A percentile compares a stretch with the other conserved stretches of the same genome.
Conservation (phyloP, 2,329 filamentous ascomycete genomes). For the Sporothrix pallida region DNA sequence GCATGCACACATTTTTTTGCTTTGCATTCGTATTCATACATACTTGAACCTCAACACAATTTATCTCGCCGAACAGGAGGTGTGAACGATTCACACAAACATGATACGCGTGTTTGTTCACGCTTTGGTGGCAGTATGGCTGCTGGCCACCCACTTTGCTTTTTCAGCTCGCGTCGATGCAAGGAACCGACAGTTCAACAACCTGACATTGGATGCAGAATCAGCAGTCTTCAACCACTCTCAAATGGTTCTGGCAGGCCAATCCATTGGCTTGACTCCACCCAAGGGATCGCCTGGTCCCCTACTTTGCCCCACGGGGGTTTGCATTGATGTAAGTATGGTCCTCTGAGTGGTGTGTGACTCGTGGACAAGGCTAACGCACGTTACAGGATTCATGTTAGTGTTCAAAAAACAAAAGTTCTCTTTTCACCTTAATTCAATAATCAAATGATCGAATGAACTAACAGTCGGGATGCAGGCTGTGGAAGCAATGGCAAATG, state of each 20-base stretch:
- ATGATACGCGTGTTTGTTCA: not conserved
- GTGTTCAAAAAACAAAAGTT: too few relatives aligned
- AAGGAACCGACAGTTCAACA: not conserved
- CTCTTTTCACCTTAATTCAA: too few relatives aligned
- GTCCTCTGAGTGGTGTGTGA: not conserved
- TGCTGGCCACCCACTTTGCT: not conserved
- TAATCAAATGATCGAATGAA: too few relatives aligned
- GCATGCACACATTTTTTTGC: too few relatives aligned
- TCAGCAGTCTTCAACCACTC: not conserved
- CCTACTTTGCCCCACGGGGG: not conserved
- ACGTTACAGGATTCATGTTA: too few relatives aligned
- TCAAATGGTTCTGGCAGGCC: not conserved
- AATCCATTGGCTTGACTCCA: not conserved
- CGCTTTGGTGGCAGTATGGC: not conserved
- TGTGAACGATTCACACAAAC: not conserved
- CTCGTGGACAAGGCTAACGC: not conserved
- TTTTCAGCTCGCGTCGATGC: not conserved
- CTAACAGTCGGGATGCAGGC: not conserved
- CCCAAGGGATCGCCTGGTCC: not conserved
- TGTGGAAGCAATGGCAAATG: not conserved
- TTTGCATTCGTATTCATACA: too few relatives aligned
- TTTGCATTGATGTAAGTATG: not conserved
- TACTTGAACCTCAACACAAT: too few relatives aligned
- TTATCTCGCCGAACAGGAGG: too few relatives aligned
- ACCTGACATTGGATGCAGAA: not conserved